Percentiles rank a stretch among this genome's conserved stretches.
Conservation (phyloP, 768 basidiomycete species). For the Tricholoma hemisulphureum region DNA sequence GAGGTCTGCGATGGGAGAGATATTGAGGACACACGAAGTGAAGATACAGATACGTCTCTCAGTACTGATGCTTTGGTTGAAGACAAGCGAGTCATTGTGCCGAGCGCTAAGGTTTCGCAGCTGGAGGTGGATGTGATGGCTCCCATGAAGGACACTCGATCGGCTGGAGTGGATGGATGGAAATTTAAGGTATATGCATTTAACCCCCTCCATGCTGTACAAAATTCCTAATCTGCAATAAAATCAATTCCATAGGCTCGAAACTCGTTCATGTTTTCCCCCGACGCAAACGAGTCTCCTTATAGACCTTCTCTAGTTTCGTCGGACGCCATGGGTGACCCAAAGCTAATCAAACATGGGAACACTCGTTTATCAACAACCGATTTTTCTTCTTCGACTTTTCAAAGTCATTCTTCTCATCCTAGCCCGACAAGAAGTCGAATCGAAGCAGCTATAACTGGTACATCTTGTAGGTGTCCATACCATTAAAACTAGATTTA, state of each 20-base stretch:
- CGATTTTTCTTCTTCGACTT: constrained; percentile 47
- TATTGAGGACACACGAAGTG: constrained; percentile 21
- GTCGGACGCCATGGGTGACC: constrained; percentile 32
- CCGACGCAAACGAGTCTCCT: constrained; percentile 85
- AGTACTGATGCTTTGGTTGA: constrained; percentile 18
- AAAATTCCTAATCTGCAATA: neutral
- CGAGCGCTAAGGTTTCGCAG: constrained; percentile 25
- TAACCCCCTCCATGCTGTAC: neutral
- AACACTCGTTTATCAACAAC: constrained; percentile 82
- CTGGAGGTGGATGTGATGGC: constrained; percentile 72
- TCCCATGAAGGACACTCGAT: constrained; percentile 67
- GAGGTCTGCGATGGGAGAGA: constrained; percentile 22
- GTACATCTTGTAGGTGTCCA: constrained; percentile 76
- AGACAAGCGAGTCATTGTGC: constrained; percentile 22
- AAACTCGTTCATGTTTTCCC: constrained; percentile 93
- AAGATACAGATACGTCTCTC: constrained; percentile 23
- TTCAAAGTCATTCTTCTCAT: constrained; percentile 54
- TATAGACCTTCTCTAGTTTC: constrained; percentile 31
- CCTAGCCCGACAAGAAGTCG: constrained; percentile 89
- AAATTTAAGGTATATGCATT: constrained; percentile 64
- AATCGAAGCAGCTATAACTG: constrained; percentile 89
- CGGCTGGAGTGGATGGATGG: constrained; percentile 78
- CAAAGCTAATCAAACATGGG: constrained; percentile 68
- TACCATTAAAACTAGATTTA: neutral
- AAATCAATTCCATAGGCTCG: constrained; percentile 55